Conservation (phyloP, 148 eudicot species). For the Pharnaceum exiguum region DNA sequence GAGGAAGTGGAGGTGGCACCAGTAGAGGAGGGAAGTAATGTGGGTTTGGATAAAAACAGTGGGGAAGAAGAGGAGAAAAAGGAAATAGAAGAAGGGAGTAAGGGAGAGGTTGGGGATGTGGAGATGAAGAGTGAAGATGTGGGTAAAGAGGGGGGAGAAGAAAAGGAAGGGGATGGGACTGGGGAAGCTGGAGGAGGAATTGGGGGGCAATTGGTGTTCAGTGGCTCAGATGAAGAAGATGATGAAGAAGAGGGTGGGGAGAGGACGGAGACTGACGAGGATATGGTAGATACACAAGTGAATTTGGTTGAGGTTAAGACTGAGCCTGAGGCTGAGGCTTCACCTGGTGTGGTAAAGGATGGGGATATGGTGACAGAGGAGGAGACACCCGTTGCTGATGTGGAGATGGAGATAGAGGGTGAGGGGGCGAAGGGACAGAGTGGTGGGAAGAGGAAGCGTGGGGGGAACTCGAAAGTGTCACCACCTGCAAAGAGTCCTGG, state of each 20-base stretch:
- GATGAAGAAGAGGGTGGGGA: constrained; percentile 2
- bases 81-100: background rate
- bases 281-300: constrained; percentile 15
- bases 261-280: constrained; percentile 9
- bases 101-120: constrained; percentile 5
- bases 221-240: background rate
- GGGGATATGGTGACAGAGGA: constrained; percentile 22
- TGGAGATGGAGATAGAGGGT: constrained; percentile 28
- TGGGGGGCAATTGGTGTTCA: too few species aligned
- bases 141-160: background rate
- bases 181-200: background rate
- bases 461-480: constrained; percentile 29
- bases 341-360: constrained; percentile 5
- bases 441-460: constrained; percentile 81
- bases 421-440: constrained; percentile 34
- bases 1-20: background rate
- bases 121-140: background rate
- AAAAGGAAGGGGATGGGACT: background rate
- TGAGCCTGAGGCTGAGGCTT: background rate
- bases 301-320: constrained; percentile 12
- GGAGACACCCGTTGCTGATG: constrained; percentile 26
- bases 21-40: background rate
- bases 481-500: constrained; percentile 29
- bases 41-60: background rate
- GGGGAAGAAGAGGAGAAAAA: background rate